Base-by-base conservation (phyloP, 2,329 filamentous ascomycete genomes). In the Cladosporium sp. region DNA sequence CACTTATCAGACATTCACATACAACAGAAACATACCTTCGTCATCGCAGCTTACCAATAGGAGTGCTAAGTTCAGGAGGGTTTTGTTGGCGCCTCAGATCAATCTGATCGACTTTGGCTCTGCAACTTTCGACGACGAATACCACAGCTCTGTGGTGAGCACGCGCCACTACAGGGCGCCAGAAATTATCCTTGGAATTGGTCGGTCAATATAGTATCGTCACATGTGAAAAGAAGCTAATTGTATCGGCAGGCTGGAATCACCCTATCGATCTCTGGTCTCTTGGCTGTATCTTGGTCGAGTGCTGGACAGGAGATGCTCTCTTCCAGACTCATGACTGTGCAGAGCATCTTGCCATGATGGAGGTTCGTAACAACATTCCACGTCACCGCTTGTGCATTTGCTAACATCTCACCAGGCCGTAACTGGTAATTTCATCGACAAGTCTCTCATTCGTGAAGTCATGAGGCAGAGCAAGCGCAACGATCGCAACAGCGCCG, bases 181-280 rank as follows among this genome's bases (percentile, higher is more conserved):
- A 0, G 84, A 87, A 68, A 87, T 87, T 62, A 87, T 87, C 24
- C 74, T 87, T 34, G 85, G 86, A 57, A 77, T 87, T 22, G 84
- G 67, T 69, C 51, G 58, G 65, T 45, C 42, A 13, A 20, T 9
- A 17, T 20, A 40, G 4, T 35, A 12, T 9, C 9, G 12, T 32
- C 28, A 5, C 12, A 10, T 2, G 3, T 39, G 20, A 44, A 22
- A 1, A 15, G 34, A n/a, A 57, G n/a, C 13, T 34, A 22, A 52
- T n/a, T 25, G 22, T 19, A 3, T 17, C 35, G 12, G 3, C 55
- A 69, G 67, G 84, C 17, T 87, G 84, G 84, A 86, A 82, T 63
- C 86, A 83, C 66, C 83, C 84, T 10, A 87, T 85, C 66, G 84
- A 87, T 64, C 84, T 87, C 55, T 87, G 84, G 84, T 87, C 84